These are phyloP conservation scores for Paramyrothecium roridum DNA, from an alignment of 2,329 filamentous ascomycete species.

Conservation along the genomic window DNA sequence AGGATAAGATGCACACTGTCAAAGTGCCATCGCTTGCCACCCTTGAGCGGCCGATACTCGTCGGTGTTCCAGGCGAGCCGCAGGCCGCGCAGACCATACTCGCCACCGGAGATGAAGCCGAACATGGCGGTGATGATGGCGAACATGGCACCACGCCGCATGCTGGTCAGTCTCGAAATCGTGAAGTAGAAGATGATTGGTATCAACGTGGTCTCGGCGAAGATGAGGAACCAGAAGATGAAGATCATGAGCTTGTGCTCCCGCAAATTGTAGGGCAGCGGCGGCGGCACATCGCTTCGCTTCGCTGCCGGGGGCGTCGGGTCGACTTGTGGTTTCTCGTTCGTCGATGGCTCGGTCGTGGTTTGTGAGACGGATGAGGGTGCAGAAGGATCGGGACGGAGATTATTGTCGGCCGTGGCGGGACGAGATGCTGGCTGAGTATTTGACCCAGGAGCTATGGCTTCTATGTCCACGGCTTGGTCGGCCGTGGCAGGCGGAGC, in stretches of 20 bases:
- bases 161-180: conserved; percentile 26
- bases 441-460: background rate
- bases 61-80: conserved; percentile 33
- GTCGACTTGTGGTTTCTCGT: background rate
- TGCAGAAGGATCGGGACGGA: background rate
- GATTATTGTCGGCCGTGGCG: background rate
- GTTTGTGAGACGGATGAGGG: background rate
- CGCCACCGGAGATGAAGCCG: conserved; percentile 41
- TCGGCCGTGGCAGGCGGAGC: too few relatives aligned
- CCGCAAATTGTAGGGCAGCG: conserved; percentile 17
- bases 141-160: conserved; percentile 26
- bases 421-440: background rate
- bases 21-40: conserved; percentile 33
- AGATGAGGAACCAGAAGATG: conserved; percentile 16
- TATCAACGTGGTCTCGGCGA: conserved; percentile 22
- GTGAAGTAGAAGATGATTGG: conserved; percentile 44
- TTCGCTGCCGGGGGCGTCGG: background rate
- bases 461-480: too few relatives aligned
- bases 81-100: conserved; percentile 37
- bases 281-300: background rate
- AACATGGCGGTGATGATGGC: conserved; percentile 46
- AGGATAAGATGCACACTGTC: conserved; percentile 38
- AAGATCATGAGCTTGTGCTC: conserved; percentile 18
- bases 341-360: background rate
- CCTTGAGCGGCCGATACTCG: conserved; percentile 32